Evolutionary conservation across 441 rosid species (phyloP), one percentile per base, ranked within the genome.

Genomic region (Adansonia gregorii): DNA sequence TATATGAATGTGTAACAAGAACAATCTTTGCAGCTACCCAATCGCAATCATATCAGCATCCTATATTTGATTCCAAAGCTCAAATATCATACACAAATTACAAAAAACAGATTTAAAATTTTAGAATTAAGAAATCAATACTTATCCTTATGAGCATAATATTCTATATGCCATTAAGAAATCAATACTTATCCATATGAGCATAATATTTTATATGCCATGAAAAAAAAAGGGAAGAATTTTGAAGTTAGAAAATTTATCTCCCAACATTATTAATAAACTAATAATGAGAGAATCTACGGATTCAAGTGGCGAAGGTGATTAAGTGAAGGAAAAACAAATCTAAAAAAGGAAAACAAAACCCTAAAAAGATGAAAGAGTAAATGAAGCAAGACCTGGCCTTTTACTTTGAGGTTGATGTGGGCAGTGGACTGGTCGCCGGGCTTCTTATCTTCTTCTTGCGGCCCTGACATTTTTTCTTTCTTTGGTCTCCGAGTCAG

Each of bases 361-460:
- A 67, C 52, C 72, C 72, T 46, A 43, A 45, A 19, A 67, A 15
- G 35, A 4, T 3, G 1, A 10, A 19, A 46, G 20, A 11, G 20
- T n/a, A 1, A 41, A 41, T n/a, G 7, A 54, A 12, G 52, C 19
- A 3, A 55, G 78, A 91, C 97, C 97, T 94, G 97, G 58, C 98
- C 96, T 84, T 94, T 94, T 82, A 94, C 97, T 77, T 94, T 94
- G 67, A 94, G 97, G 63, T 94, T 94, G 83, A 94, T 91, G 86
- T 94, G 98, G 48, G 85, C 91, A 10, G 60, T 45, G 3, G 88
- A 70, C 81, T 87, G 89, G 35, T 91, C 97, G 4, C 79, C 81
- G 1, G 98, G 97, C 88, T 94, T 94, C 89, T 90, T 92, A 78
- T 94, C 96, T 67, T 45, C 72, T 54, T 67, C 72, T 67, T 67